Evolutionary conservation across 495 filamentous ascomycete species (phyloP).

Genomic region (Cairneyella variabilis): DNA sequence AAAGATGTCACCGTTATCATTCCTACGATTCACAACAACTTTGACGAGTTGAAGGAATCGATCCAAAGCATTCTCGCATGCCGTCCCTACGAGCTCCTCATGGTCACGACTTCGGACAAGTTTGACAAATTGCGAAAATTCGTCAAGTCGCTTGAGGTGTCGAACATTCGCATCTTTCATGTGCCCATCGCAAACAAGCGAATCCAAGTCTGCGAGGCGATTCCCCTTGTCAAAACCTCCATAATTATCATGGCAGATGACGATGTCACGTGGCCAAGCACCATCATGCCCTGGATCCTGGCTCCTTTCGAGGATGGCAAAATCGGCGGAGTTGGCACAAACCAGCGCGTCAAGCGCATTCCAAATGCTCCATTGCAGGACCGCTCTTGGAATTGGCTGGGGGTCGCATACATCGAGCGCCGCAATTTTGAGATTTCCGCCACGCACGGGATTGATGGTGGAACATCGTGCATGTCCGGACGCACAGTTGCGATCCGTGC

Average conservation of each 20-base stretch:
- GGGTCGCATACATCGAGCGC: slow-evolving; percentile 76
- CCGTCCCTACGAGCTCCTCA: slow-evolving; percentile 46
- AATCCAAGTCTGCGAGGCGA: slow-evolving; percentile 75
- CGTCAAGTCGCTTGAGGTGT: slow-evolving; percentile 52
- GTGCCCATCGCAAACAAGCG: slow-evolving; percentile 72
- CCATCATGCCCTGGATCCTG: slow-evolving; percentile 75
- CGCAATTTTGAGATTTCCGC: slow-evolving; percentile 88
- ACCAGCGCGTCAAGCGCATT: slow-evolving; percentile 70
- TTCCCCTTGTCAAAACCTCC: slow-evolving; percentile 67
- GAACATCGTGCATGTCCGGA: slow-evolving; percentile 83
- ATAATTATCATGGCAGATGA: slow-evolving; percentile 85
- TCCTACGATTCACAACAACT: slow-evolving; percentile 59
- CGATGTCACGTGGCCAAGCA: slow-evolving; percentile 79
- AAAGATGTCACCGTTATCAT: slow-evolving; percentile 74
- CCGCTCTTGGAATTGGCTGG: slow-evolving; percentile 71
- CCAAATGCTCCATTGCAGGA: slow-evolving; percentile 50
- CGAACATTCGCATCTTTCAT: slow-evolving; percentile 51
- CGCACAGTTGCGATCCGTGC: slow-evolving; percentile 81
- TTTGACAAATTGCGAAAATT: slow-evolving; percentile 39
- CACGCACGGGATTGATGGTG: slow-evolving; percentile 80
- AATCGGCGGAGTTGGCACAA: slow-evolving; percentile 79
- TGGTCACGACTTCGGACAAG: slow-evolving; percentile 53
- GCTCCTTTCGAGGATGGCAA: slow-evolving; percentile 76
- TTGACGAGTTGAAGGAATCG: slow-evolving; percentile 48
- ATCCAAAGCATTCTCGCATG: slow-evolving; percentile 52